Percentiles rank a stretch among this genome's conserved stretches.
phyloP scores from a whole-genome alignment of 306 rosid species.

The Rosa rugosa region DNA sequence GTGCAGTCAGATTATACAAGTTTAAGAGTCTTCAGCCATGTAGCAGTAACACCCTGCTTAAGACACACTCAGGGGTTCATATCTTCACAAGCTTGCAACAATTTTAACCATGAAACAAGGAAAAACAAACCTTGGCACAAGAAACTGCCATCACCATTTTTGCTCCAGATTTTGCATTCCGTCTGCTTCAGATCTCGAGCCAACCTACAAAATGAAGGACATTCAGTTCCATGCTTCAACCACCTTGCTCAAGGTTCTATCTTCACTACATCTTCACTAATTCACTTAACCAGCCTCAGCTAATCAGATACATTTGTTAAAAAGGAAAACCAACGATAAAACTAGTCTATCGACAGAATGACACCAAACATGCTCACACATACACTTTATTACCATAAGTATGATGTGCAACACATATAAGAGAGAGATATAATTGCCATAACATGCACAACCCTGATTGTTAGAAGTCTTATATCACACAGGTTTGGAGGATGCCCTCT shows the following conservation, averaged over 20 bases:
- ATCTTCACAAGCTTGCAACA: not conserved
- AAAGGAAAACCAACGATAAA: not conserved
- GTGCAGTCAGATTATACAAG: not conserved
- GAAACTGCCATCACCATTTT: constrained; percentile 99
- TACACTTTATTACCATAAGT: not conserved
- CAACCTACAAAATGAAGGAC: constrained; percentile 59
- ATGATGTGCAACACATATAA: not conserved
- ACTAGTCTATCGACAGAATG: not conserved
- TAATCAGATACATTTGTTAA: not conserved
- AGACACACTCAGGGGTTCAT: not conserved
- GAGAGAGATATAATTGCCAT: not conserved
- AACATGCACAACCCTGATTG: not conserved
- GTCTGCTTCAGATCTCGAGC: constrained; percentile 91
- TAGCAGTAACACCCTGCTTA: not conserved
- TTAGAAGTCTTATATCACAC: not conserved
- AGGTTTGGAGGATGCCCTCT: not conserved
- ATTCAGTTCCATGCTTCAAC: constrained; percentile 17
- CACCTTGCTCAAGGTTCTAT: not conserved
- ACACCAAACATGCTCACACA: not conserved
- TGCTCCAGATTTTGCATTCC: constrained; percentile 99
- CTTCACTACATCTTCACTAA: not conserved
- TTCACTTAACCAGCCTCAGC: not conserved
- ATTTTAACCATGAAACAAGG: not conserved
- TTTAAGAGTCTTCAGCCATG: not conserved
- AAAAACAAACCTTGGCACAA: constrained; percentile 81